Evolutionary conservation across 768 basidiomycete genomes (phyloP), one percentile per base, ranked within the genome.

Genomic region (Hortiboletus flavorubellus): DNA sequence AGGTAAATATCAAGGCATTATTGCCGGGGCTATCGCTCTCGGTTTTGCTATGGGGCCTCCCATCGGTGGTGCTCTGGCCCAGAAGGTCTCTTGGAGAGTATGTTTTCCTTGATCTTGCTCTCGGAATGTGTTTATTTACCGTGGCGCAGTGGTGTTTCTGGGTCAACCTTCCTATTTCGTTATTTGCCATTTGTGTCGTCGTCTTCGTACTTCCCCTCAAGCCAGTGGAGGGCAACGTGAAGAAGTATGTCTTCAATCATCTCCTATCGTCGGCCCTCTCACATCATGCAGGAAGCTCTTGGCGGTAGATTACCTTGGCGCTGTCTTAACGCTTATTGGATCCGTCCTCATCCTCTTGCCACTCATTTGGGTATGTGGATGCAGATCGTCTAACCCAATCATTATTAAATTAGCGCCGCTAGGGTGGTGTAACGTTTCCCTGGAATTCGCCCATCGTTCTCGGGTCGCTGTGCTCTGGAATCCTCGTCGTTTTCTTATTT

Each of bases 1-100:
- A 58, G 87, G 87, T 26, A 89, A 89, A 71, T 91, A 89, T 62
- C 86, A 88, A 61, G 89, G 89, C 1, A 85, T 89, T 35, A 84
- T 86, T 21, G 82, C 84, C 4, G 81, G 77, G 5, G 76, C 81
- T 12, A 75, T 81, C 15, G 61, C 63, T 37, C 68, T 85, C 11
- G 84, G 86, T 4, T 87, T 84, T 61, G 79, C 81, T 0, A 74
- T 86, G 5, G 87, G 88, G 0, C 88, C 88, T 0, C 73, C 87
- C 0, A 72, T 89, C 5, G 88, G 88, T 6, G 87, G 89, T 50
- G 78, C 78, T 0, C 68, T 90, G 38, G 76, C 84, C 4, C 75
- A 88, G 65, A 82, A 80, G 49, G 81, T 77, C 5, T 77, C 77
- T 47, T 88, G 87, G 87, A 73, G 80, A 56, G 84, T 84, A 65